A percentile compares a stretch with the other conserved stretches of the same genome.
Conservation (phyloP, 345 rosid genomes). For the Leavenworthia alabamica region DNA sequence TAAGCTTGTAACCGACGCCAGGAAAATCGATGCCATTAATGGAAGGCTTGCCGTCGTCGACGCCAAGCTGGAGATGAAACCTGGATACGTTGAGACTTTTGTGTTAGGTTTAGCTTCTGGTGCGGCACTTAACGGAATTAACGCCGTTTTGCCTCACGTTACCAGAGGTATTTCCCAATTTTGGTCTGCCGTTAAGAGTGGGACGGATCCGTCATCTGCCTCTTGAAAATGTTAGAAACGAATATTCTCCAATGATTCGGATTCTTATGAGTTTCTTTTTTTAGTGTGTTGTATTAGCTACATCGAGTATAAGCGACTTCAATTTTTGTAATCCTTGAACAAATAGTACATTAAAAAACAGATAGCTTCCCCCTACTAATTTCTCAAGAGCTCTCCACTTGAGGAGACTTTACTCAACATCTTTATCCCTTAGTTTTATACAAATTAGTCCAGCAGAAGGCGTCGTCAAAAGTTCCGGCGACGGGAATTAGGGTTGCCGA, state of each 20-base stretch:
- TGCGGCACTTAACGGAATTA: slow-evolving; percentile 51
- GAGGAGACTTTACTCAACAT: slow-evolving; percentile 40
- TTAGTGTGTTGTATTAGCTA: not conserved
- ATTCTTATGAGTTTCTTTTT: not conserved
- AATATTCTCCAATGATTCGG: not conserved
- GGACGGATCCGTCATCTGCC: slow-evolving; percentile 43
- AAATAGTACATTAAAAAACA: not conserved
- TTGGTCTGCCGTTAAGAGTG: slow-evolving; percentile 60
- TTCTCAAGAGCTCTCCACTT: slow-evolving; percentile 48
- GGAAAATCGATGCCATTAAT: slow-evolving; percentile 55
- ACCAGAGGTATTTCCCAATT: slow-evolving; percentile 46
- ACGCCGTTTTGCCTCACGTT: slow-evolving; percentile 53
- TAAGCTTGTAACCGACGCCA: slow-evolving; percentile 39
- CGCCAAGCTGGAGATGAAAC: slow-evolving; percentile 79
- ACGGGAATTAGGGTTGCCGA: slow-evolving; percentile 17
- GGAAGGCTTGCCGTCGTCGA: slow-evolving; percentile 62
- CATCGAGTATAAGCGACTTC: not conserved
- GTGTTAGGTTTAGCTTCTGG: slow-evolving; percentile 67
- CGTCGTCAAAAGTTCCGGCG: slow-evolving; percentile 7
- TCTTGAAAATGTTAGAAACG: slow-evolving; percentile 8
- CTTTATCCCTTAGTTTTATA: not conserved
- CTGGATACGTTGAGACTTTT: slow-evolving; percentile 57
- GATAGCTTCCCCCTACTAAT: slow-evolving; percentile 74
- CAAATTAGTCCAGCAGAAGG: not conserved
- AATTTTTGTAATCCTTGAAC: not conserved